These are phyloP conservation scores for Coelastrella sp. DNA, from an alignment of 139 green algal species.

Conservation along the genomic window DNA sequence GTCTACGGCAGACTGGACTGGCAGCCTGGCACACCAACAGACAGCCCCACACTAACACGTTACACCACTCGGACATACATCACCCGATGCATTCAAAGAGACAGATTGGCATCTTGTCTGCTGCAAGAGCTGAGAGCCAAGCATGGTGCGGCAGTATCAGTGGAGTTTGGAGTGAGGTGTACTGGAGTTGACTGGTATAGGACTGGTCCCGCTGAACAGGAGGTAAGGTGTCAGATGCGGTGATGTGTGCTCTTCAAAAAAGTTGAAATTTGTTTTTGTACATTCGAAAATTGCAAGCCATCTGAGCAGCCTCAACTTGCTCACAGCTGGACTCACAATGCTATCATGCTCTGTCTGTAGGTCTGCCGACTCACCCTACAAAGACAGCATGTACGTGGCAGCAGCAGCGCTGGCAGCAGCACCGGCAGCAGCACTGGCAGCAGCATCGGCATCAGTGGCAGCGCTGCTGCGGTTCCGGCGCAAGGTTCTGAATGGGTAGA, in stretches of 20 bases:
- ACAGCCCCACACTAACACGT: neutral
- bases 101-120: slow-evolving; percentile 54
- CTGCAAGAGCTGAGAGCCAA: slow-evolving; percentile 55
- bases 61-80: slow-evolving; percentile 27
- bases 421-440: too few relatives aligned
- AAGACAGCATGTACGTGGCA: neutral
- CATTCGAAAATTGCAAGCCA: neutral
- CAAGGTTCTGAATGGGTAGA: neutral
- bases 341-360: neutral
- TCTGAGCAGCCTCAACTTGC: neutral
- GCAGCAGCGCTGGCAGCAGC: neutral
- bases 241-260: neutral
- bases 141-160: slow-evolving; percentile 42
- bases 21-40: neutral
- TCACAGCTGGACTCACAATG: neutral
- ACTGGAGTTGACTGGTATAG: neutral
- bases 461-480: neutral
- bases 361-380: slow-evolving; percentile 15
- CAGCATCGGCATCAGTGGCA: too few relatives aligned
- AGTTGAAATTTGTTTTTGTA: neutral
- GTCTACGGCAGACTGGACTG: slow-evolving; percentile 57
- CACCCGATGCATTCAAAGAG: slow-evolving; percentile 56
- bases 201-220: neutral
- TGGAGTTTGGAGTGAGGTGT: neutral
- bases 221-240: neutral